Conservation (phyloP, 495 filamentous ascomycete genomes). For the Lasiosphaeris hirsuta region DNA sequence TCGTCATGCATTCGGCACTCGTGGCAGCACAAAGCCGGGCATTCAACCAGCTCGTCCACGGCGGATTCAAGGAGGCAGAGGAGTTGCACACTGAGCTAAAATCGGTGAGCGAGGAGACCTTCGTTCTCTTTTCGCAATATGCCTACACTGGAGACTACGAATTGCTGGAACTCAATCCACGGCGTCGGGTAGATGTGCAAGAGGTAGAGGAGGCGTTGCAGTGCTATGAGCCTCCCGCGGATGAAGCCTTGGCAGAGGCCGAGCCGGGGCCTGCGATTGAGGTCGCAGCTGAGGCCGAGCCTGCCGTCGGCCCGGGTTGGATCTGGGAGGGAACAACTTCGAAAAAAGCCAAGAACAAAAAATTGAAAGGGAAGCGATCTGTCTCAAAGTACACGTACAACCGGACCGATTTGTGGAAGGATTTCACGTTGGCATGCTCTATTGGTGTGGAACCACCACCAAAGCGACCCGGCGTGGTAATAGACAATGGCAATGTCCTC, state of each 20-base stretch:
- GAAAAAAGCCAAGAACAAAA: background rate
- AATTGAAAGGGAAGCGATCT: background rate
- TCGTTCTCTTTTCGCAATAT: constrained; percentile 4
- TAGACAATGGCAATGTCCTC: constrained; percentile 1
- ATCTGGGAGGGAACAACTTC: background rate
- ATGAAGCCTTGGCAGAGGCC: too few species aligned
- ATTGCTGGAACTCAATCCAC: too few species aligned
- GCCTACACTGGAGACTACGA: constrained; percentile 15
- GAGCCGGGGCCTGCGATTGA: too few species aligned
- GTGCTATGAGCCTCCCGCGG: too few species aligned
- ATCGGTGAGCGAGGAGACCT: constrained; percentile 6
- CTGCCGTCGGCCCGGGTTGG: background rate
- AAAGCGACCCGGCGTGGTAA: background rate
- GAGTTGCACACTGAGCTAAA: constrained; percentile 5
- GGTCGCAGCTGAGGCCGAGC: too few species aligned
- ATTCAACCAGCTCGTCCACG: background rate
- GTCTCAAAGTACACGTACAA: background rate
- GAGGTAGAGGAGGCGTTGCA: too few species aligned
- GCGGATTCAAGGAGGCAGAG: constrained; percentile 15
- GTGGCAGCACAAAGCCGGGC: background rate
- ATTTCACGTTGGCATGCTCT: constrained; percentile 1
- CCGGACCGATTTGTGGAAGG: background rate
- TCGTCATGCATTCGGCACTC: constrained; percentile 5
- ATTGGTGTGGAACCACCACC: background rate
- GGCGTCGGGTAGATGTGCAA: too few species aligned